These are phyloP conservation scores for Amphicarpaea edgeworthii DNA, from an alignment of 306 rosid species.

Conservation along the genomic window DNA sequence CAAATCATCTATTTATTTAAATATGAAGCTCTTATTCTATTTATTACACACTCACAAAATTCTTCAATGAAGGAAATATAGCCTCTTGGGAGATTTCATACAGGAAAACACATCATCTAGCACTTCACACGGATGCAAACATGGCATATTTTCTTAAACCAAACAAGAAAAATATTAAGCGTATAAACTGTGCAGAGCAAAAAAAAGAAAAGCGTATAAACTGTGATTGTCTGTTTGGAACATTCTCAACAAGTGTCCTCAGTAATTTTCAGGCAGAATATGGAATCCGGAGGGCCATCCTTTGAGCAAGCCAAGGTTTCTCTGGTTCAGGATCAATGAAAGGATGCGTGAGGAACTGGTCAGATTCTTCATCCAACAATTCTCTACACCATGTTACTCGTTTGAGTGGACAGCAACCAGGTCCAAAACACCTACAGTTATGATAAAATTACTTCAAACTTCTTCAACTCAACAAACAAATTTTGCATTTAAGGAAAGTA, in stretches of 20 bases:
- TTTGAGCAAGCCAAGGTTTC: constrained; percentile 94
- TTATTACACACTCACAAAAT: not conserved
- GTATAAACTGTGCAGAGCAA: not conserved
- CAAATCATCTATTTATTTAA: not conserved
- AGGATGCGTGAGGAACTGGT: constrained; percentile 73
- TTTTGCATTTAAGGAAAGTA: not conserved
- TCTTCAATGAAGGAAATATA: constrained; percentile 7
- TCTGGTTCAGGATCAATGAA: constrained; percentile 80
- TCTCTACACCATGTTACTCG: constrained; percentile 92
- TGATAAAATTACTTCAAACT: constrained; percentile 35
- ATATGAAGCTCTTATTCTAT: not conserved
- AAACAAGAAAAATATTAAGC: constrained; percentile 8
- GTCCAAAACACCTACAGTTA: constrained; percentile 86
- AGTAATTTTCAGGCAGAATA: constrained; percentile 66
- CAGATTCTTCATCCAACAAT: constrained; percentile 85
- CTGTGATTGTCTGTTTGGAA: constrained; percentile 12
- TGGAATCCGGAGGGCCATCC: constrained; percentile 84
- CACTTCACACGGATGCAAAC: constrained; percentile 19
- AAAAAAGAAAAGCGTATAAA: constrained; percentile 21
- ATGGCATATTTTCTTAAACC: constrained; percentile 13
- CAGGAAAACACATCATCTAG: not conserved
- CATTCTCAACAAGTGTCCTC: constrained; percentile 26
- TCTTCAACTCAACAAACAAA: constrained; percentile 5
- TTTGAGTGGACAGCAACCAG: constrained; percentile 74
- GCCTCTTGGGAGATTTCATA: constrained; percentile 18